phyloP scores from a whole-genome alignment of 1,284 basidiomycete species.

The Omphalotus olearius region DNA sequence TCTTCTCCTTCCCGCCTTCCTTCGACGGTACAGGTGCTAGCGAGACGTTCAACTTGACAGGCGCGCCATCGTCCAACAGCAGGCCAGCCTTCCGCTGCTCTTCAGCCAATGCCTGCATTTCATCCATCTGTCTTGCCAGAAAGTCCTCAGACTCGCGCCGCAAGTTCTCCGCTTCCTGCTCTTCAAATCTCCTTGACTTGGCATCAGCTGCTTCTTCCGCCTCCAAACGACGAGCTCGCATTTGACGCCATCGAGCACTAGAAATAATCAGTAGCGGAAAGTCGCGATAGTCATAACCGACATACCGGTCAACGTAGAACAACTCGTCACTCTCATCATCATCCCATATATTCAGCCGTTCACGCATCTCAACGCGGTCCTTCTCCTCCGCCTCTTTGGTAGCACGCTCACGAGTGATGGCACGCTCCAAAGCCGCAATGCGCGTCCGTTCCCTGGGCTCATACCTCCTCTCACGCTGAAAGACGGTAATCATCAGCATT shows the following conservation, averaged over 20 bases:
- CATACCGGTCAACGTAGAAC: slow-evolving; percentile 81
- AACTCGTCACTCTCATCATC: slow-evolving; percentile 87
- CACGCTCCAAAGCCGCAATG: slow-evolving; percentile 70
- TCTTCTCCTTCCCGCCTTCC: slow-evolving; percentile 42
- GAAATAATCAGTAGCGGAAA: not conserved
- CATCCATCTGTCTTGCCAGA: slow-evolving; percentile 85
- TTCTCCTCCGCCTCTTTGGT: slow-evolving; percentile 74
- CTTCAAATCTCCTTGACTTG: slow-evolving; percentile 78
- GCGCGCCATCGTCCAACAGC: slow-evolving; percentile 86
- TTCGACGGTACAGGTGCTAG: slow-evolving; percentile 46
- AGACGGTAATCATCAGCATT: slow-evolving; percentile 5
- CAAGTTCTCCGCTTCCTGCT: slow-evolving; percentile 79
- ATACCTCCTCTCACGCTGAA: slow-evolving; percentile 75
- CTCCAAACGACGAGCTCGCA: slow-evolving; percentile 61
- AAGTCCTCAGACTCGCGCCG: slow-evolving; percentile 85
- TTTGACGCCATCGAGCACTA: slow-evolving; percentile 72
- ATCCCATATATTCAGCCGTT: slow-evolving; percentile 79
- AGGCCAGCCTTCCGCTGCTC: slow-evolving; percentile 86
- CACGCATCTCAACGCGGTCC: slow-evolving; percentile 66
- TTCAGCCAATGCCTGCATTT: slow-evolving; percentile 82
- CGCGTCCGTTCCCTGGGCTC: slow-evolving; percentile 77
- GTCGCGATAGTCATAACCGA: not conserved
- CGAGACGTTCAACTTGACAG: slow-evolving; percentile 78
- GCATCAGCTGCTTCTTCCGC: slow-evolving; percentile 79
- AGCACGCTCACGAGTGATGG: slow-evolving; percentile 66